phyloP scores from a whole-genome alignment of 2,329 filamentous ascomycete species.

The Paracoccidioides brasiliensis region DNA sequence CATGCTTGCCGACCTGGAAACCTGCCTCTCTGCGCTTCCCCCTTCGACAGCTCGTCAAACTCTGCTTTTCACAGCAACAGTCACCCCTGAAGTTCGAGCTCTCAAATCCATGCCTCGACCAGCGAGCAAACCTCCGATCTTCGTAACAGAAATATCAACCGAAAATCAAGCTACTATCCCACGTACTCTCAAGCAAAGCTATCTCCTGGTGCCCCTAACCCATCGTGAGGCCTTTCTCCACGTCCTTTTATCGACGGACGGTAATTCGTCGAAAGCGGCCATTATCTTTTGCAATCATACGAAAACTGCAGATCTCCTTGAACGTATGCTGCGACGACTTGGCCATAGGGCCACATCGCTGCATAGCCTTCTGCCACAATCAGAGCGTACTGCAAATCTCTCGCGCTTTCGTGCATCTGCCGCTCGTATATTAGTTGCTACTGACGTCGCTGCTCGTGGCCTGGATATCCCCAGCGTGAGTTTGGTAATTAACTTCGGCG shows the following conservation, averaged over 20 bases:
- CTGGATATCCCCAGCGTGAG: slow-evolving; percentile 88
- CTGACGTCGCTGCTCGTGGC: slow-evolving; percentile 86
- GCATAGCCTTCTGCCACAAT: slow-evolving; percentile 75
- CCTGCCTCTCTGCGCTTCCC: slow-evolving; percentile 71
- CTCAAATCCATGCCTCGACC: slow-evolving; percentile 64
- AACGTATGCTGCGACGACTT: slow-evolving; percentile 74
- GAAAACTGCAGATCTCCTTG: slow-evolving; percentile 73
- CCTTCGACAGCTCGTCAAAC: slow-evolving; percentile 72
- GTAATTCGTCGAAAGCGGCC: slow-evolving; percentile 59
- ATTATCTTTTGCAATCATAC: slow-evolving; percentile 96
- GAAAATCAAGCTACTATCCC: slow-evolving; percentile 58
- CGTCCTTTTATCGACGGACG: slow-evolving; percentile 66
- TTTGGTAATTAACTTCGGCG: slow-evolving; percentile 87
- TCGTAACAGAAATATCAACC: slow-evolving; percentile 74
- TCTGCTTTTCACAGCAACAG: slow-evolving; percentile 86
- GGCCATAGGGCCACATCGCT: slow-evolving; percentile 83
- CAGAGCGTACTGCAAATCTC: slow-evolving; percentile 74
- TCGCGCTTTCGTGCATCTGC: slow-evolving; percentile 82
- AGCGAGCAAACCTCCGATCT: slow-evolving; percentile 60
- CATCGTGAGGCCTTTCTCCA: slow-evolving; percentile 94
- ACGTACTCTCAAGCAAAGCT: slow-evolving; percentile 65
- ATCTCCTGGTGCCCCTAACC: slow-evolving; percentile 77
- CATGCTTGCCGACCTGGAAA: slow-evolving; percentile 90
- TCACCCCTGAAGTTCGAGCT: slow-evolving; percentile 81
- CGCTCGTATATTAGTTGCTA: slow-evolving; percentile 81